Evolutionary conservation across 306 rosid species (phyloP).

Genomic region (Vigna unguiculata): DNA sequence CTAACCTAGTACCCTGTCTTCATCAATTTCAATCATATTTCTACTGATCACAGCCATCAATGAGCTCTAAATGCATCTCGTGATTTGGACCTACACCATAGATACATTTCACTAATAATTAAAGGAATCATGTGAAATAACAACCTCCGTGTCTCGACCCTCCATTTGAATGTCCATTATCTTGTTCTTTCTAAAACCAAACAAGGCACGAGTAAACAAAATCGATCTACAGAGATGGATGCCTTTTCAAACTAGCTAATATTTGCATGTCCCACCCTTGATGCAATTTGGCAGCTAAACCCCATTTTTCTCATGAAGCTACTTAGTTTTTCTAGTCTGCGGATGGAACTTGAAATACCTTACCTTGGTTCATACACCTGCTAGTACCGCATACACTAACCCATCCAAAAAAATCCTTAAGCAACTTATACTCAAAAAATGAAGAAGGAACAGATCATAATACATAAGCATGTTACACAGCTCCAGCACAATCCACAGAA

Average conservation of each 20-base stretch:
- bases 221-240: too few species aligned
- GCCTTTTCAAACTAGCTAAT: background rate
- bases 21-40: background rate
- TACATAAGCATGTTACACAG: conserved; percentile 18
- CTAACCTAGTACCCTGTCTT: conserved; percentile 4
- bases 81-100: conserved; percentile 13
- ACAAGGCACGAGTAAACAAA: too few species aligned
- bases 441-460: background rate
- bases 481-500: background rate
- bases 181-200: conserved; percentile 10
- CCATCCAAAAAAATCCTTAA: background rate
- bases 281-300: background rate
- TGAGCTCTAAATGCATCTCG: conserved; percentile 4
- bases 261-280: background rate
- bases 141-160: background rate
- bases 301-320: background rate
- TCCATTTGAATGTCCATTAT: conserved; percentile 16
- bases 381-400: background rate
- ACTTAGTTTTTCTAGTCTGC: background rate
- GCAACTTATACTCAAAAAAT: conserved; percentile 1
- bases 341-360: conserved; percentile 14
- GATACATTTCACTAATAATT: background rate
- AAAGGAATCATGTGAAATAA: conserved; percentile 20
- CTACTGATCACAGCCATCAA: background rate
- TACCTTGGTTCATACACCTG: conserved; percentile 30